Base-by-base conservation (phyloP, 129 eudicot species). In the Flaveria robusta region DNA sequence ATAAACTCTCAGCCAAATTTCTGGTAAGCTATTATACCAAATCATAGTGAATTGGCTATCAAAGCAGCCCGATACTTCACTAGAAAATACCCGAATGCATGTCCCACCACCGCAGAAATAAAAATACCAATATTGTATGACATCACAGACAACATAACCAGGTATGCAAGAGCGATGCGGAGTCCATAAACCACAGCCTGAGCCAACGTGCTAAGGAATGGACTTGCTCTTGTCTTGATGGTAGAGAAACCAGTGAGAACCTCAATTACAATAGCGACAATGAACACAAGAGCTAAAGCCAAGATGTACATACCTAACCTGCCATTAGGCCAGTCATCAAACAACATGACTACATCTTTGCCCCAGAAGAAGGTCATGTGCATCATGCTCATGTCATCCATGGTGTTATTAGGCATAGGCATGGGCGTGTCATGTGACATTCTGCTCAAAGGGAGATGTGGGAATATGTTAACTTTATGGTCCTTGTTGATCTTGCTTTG, bases 361-460 rank as follows among this genome's bases (percentile, higher is more conserved):
- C 96, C 92, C 92, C 87, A 87, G 46, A 72, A 90, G 74, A 90
- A 87, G 84, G 81, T 85, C 90, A 79, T 85, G 58, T 85, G 92
- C 96, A 89, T 86, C 96, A 81, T 87, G 71, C 19, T 23, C 87
- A 80, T 81, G 79, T 51, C 50, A 10, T 60, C 16, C 88, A 82
- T 84, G 70, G 39, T 19, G 60, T 46, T 16, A 18, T 81, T 71
- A 49, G 85, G 31, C 89, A 77, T 85, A 7, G 74, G 58, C 85
- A 66, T 72, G 9, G 70, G 49, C 82, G 59, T 81, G 76, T 75
- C 81, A 22, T 81, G 45, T 45, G 77, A 71, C 82, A 79, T 71
- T 59, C 23, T 66, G 74, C 23, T 79, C 10, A 43, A 79, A 4
- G 49, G 58, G 63, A 80, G 26, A 80, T 52, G 69, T 46, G 51